Percentiles rank a stretch among this genome's conserved stretches.
Evolutionary conservation across 106 monocot species (phyloP).

Genomic region (Acorus gramineus): DNA sequence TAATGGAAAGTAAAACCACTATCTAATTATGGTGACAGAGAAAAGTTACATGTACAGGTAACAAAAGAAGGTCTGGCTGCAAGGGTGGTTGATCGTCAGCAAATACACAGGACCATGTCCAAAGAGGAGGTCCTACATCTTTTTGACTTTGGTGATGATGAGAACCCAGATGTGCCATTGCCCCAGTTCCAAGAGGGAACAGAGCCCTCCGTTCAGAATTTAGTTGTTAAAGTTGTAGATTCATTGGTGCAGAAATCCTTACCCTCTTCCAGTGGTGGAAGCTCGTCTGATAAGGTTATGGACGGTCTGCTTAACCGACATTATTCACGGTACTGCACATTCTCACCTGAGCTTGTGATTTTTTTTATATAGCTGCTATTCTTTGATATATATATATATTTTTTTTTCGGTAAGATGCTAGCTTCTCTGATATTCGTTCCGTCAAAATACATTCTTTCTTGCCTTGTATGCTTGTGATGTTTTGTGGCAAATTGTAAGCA

Average conservation of each 20-base stretch:
- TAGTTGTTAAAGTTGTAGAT: slow-evolving; percentile 8
- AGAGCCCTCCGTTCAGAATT: slow-evolving; percentile 12
- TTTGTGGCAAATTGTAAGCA: too few relatives aligned
- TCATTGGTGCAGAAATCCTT: slow-evolving; percentile 13
- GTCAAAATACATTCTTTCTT: too few relatives aligned
- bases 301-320: slow-evolving; percentile 47
- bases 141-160: slow-evolving; percentile 94
- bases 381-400: neutral
- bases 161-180: slow-evolving; percentile 26
- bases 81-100: slow-evolving; percentile 90
- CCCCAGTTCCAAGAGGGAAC: slow-evolving; percentile 22
- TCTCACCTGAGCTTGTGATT: neutral
- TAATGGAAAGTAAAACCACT: too few relatives aligned
- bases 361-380: neutral
- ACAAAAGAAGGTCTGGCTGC: slow-evolving; percentile 99
- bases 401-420: neutral
- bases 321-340: slow-evolving; percentile 37
- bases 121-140: slow-evolving; percentile 91
- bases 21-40: too few relatives aligned
- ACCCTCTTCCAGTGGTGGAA: slow-evolving; percentile 6
- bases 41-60: slow-evolving; percentile 35
- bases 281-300: slow-evolving; percentile 68
- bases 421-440: too few relatives aligned
- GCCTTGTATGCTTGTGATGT: too few relatives aligned
- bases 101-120: slow-evolving; percentile 89